Evolutionary conservation across 1,284 basidiomycete genomes (phyloP), one percentile per base, ranked within the genome.

Genomic region (Trichosporon faecale): DNA sequence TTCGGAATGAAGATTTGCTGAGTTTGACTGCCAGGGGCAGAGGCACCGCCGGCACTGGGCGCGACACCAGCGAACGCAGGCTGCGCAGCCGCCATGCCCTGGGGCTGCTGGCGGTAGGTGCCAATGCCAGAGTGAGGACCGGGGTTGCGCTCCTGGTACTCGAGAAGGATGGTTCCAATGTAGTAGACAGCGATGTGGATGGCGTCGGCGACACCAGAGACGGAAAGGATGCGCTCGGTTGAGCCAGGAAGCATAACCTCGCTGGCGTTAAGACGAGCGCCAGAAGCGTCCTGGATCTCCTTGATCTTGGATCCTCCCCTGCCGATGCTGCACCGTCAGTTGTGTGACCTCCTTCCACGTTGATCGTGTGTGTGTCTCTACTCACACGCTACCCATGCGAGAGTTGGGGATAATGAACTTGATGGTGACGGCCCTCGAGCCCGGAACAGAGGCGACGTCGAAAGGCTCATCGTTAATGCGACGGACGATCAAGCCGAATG

Each of bases 381-480:
- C 83, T 75, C 68, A 84, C 82, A 99, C 94, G 40, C 94, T 97
- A 44, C 97, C 97, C 97, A 99, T 99, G 71, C 96, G 91, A 18
- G 95, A 96, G 85, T 99, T 98, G 75, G 97, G 97, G 67, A 99
- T 96, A 90, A 99, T 98, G 83, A 97, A 98, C 84, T 98, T 97
- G 87, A 99, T 98, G 29, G 97, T 99, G 68, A 98, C 96, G 27
- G 97, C 95, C 70, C 96, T 90, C 78, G 94, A 97, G 68, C 97
- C 97, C 57, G 97, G 97, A 6, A 99, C 92, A 31, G 97, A 99
- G 11, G 97, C 93, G 68, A 94, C 91, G 80, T 98, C 96, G 82
- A 96, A 98, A 0, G 97, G 96, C 83, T 99, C 97, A 82, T 99
- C 97, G 82, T 99, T 99, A 85, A 99, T 98, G 76, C 96, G 90